Percentiles rank a stretch among this genome's conserved stretches.
Conservation (phyloP, 805 yeast species). For the Lachancea cidri region DNA sequence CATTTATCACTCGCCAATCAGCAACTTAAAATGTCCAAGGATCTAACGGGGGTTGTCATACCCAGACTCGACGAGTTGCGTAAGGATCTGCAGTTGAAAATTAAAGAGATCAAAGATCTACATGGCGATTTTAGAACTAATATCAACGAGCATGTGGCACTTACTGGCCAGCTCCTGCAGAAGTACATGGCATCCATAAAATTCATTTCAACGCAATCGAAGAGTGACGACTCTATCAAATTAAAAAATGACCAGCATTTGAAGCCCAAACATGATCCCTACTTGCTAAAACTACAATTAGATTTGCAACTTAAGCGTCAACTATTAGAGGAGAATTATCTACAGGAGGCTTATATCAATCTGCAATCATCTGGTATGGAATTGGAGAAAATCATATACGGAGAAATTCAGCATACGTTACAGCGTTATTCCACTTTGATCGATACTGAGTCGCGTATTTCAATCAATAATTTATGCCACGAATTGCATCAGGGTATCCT, state of each 20-base stretch:
- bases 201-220: constrained; percentile 35
- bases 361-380: constrained; percentile 62
- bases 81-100: constrained; percentile 68
- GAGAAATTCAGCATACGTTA: constrained; percentile 55
- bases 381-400: constrained; percentile 56
- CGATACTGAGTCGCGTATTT: constrained; percentile 47
- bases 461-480: constrained; percentile 47
- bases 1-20: constrained; percentile 53
- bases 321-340: constrained; percentile 53
- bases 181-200: constrained; percentile 44
- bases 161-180: constrained; percentile 52
- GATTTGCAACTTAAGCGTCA: constrained; percentile 65
- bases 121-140: constrained; percentile 59
- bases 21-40: constrained; percentile 50
- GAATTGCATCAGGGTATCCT: constrained; percentile 41
- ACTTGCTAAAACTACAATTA: constrained; percentile 51
- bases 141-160: constrained; percentile 54
- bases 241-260: constrained; percentile 16
- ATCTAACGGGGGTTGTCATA: constrained; percentile 47
- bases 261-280: constrained; percentile 54
- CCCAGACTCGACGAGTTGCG: constrained; percentile 56
- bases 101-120: constrained; percentile 72
- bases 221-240: constrained; percentile 20
- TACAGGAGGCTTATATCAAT: constrained; percentile 60
- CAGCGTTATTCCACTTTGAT: constrained; percentile 47